Evolutionary conservation across 2,329 filamentous ascomycete genomes (phyloP).

Genomic region (Arthrobotrys musiformis): DNA sequence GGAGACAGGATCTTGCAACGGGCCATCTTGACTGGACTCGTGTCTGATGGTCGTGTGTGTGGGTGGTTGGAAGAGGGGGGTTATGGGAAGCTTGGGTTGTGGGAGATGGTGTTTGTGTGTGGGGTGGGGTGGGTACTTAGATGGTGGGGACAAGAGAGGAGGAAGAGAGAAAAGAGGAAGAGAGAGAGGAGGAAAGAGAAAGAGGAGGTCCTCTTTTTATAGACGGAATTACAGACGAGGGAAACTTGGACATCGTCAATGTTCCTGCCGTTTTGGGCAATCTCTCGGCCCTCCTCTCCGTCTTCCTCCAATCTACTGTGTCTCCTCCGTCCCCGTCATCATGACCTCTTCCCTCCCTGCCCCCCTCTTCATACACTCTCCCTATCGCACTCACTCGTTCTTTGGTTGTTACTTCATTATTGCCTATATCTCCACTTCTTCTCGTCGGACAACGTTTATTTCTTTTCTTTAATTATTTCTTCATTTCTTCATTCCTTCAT

Average conservation of each 20-base stretch:
- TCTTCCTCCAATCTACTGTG: too few species aligned
- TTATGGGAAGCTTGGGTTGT: neutral
- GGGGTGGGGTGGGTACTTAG: neutral
- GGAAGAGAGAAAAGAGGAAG: neutral
- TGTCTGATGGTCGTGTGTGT: neutral
- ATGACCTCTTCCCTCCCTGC: neutral
- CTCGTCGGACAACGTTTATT: too few species aligned
- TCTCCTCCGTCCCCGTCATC: neutral
- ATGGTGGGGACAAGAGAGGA: neutral
- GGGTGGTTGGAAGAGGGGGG: neutral
- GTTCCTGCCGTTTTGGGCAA: neutral
- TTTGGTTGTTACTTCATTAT: too few species aligned
- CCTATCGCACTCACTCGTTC: too few species aligned
- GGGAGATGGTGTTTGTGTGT: neutral
- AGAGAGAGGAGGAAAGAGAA: neutral
- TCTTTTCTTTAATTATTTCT: too few species aligned
- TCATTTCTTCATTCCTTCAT: too few species aligned
- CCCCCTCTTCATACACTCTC: neutral
- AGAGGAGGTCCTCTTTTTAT: slow-evolving; percentile 1
- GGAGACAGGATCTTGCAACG: slow-evolving; percentile 6
- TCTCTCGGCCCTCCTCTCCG: neutral
- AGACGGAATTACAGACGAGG: neutral
- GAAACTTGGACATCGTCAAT: neutral
- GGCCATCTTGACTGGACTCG: neutral
- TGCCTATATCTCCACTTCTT: too few species aligned